Base-by-base conservation (phyloP, 352 stramenopile genomes). In the Phytophthora constricta region DNA sequence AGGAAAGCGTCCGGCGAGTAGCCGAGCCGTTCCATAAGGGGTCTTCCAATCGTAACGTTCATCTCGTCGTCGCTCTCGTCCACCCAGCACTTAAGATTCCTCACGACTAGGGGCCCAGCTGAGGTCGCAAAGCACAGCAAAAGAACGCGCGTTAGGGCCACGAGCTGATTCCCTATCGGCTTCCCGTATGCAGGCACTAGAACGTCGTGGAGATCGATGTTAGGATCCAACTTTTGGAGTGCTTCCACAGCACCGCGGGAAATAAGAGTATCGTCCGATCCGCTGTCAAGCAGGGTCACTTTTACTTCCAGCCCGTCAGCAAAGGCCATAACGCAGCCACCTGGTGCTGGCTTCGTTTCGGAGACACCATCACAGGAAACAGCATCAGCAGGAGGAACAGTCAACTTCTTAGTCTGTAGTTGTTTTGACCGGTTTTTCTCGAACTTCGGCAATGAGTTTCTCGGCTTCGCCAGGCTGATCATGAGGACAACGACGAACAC, bases 11-110 rank as follows among this genome's bases (percentile, higher is more conserved):
- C 47, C 3, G 13, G n/a, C 17, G 56, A 68, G 42, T 68, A 72
- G 17, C 63, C 63, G 11, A 68, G 37, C 19, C n/a, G 13, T n/a
- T 52, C 46, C 59, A 68, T 72, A 4, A 72, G 46, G 13, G 63
- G 57, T 37, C 51, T 25, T 2, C 56, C 56, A 33, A 72, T 52
- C 16, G 67, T 49, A 11, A 72, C 5, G n/a, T 53, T 41, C 9
- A 68, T 26, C 7, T 39, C 20, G 26, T 22, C 23, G 23, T 41
- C 26, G 16, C 34, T 45, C 27, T 68, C 56, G 1, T 64, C 54
- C 2, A 72, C 41, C 56, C 56, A 68, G n/a, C 39, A 57, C 2
- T 8, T 28, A 19, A 62, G 37, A 33, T 62, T 50, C n/a, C 63
- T 55, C 31, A 68, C 20, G 4, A 57, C 27, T 22, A 72, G 25